phyloP scores from a whole-genome alignment of 192 early-diverging fungal genomes.

The Cladochytrium replicatum region DNA sequence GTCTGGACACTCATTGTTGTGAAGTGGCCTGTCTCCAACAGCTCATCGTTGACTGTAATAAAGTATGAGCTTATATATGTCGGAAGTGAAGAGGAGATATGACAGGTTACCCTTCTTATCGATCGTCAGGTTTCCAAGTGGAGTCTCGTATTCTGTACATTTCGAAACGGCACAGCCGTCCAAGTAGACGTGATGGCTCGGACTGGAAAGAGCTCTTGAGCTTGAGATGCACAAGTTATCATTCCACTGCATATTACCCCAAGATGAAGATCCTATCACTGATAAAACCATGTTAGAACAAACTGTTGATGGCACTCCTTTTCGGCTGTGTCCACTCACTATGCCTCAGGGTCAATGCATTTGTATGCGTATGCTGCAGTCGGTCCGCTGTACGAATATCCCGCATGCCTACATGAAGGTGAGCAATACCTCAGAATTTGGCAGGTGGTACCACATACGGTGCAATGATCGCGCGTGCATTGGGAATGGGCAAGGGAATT shows the following conservation, averaged over 20 bases:
- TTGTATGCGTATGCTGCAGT: constrained; percentile 84
- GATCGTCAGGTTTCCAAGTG: constrained; percentile 70
- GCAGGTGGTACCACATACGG: too few species aligned
- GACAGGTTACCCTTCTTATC: constrained; percentile 49
- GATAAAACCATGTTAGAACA: too few species aligned
- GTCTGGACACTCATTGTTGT: constrained; percentile 45
- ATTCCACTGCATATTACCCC: too few species aligned
- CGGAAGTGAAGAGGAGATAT: too few species aligned
- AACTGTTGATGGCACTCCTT: too few species aligned
- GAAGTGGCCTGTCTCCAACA: constrained; percentile 59
- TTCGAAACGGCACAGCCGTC: constrained; percentile 66
- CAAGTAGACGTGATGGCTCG: constrained; percentile 83
- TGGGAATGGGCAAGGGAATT: constrained; percentile 29
- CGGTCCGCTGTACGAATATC: constrained; percentile 78
- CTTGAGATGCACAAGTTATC: too few species aligned
- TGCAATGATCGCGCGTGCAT: constrained; percentile 58
- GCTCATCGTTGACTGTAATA: constrained; percentile 46
- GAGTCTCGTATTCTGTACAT: constrained; percentile 70
- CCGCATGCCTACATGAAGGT: constrained; percentile 93
- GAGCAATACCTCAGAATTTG: too few species aligned
- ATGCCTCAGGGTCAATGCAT: constrained; percentile 44
- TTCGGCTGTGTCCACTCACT: too few species aligned
- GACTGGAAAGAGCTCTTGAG: constrained; percentile 19
- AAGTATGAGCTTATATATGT: too few species aligned
- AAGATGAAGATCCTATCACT: constrained; percentile 88